phyloP scores from a whole-genome alignment of 768 basidiomycete species.

The Trametes meyenii region DNA sequence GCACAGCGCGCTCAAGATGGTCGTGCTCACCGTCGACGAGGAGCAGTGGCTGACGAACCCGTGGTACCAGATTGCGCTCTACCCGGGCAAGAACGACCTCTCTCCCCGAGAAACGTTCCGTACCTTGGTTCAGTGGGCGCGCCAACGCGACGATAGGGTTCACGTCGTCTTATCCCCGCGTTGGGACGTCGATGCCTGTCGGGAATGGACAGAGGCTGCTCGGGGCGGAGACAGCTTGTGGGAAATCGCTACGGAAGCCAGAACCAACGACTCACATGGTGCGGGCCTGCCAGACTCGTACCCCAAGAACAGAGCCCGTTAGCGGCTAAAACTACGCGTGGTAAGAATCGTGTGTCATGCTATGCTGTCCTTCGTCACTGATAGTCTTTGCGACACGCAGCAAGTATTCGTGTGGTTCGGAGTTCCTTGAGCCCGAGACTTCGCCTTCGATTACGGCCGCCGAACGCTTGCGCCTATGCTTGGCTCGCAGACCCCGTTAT shows the following conservation, averaged over 20 bases:
- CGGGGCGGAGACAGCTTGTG: conserved; percentile 25
- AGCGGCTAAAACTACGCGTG: not conserved
- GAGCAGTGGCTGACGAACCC: conserved; percentile 25
- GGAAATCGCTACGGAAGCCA: conserved; percentile 19
- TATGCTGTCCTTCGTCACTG: no score
- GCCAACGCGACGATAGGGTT: conserved; percentile 21
- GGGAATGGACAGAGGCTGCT: conserved; percentile 28
- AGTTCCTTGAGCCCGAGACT: no score
- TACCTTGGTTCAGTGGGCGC: conserved; percentile 14
- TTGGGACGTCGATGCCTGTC: not conserved
- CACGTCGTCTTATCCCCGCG: conserved; percentile 26
- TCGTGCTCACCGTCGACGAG: conserved; percentile 30
- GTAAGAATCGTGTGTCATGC: not conserved
- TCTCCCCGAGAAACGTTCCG: conserved; percentile 27
- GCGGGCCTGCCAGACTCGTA: conserved; percentile 20
- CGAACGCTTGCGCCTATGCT: no score
- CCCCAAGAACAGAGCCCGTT: conserved; percentile 5
- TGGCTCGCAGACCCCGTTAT: no score
- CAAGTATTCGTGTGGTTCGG: no score
- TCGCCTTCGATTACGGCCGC: no score
- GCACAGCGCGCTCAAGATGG: conserved; percentile 23
- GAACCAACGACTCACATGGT: conserved; percentile 17
- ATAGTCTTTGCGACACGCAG: no score
- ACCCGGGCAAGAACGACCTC: not conserved
- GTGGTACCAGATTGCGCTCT: conserved; percentile 23